phyloP scores from a whole-genome alignment of 2,329 filamentous ascomycete genomes.

The Fusarium nelsonii region DNA sequence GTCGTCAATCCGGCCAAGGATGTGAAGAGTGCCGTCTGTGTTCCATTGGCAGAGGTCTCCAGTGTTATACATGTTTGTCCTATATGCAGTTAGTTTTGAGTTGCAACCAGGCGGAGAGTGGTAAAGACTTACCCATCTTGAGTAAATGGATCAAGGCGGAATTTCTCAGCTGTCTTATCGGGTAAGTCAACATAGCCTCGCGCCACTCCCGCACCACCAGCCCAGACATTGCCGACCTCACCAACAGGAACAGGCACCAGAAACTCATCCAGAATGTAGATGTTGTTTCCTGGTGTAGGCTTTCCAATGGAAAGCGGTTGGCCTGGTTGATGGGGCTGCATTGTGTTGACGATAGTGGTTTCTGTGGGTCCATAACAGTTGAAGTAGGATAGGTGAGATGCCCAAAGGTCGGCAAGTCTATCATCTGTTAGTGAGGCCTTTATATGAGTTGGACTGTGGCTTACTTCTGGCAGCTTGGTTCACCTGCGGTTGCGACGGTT shows the following conservation, averaged over 20 bases:
- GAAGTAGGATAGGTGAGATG: constrained; percentile 60
- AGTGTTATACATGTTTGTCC: constrained; percentile 68
- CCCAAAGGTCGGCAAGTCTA: constrained; percentile 66
- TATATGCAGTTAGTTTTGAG: neutral
- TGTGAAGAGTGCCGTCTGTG: constrained; percentile 65
- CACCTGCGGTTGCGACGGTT: constrained; percentile 65
- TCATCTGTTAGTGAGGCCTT: neutral
- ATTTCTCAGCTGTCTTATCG: constrained; percentile 63
- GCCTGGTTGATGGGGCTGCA: constrained; percentile 52
- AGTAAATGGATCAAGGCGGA: constrained; percentile 63
- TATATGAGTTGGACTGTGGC: constrained; percentile 2
- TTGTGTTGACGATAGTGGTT: constrained; percentile 70
- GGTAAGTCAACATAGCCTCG: constrained; percentile 67
- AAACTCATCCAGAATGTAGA: constrained; percentile 66
- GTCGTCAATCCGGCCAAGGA: constrained; percentile 68
- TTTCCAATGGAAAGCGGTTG: constrained; percentile 66
- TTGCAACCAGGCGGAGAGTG: neutral
- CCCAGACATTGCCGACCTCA: constrained; percentile 67
- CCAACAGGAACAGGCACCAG: constrained; percentile 60
- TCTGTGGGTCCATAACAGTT: constrained; percentile 72
- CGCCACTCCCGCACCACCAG: constrained; percentile 64
- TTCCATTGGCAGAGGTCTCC: constrained; percentile 69
- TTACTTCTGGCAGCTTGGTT: constrained; percentile 61
- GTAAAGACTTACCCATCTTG: constrained; percentile 59
- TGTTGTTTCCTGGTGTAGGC: constrained; percentile 67